These are phyloP conservation scores for Coniella lustricola DNA, from an alignment of 2,329 filamentous ascomycete genomes.

Conservation along the genomic window DNA sequence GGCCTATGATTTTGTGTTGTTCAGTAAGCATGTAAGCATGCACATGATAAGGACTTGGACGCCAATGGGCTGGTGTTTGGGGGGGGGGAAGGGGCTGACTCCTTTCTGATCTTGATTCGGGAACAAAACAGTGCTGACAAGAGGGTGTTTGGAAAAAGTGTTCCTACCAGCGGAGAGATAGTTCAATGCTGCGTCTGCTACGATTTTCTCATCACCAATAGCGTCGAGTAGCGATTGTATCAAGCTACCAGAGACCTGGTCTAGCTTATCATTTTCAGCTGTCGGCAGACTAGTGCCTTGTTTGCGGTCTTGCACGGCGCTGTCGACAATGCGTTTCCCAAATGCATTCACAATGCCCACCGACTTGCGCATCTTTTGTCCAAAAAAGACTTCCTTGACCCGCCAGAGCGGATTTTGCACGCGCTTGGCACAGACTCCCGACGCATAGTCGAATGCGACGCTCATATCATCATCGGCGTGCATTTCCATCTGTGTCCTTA, in stretches of 20 bases:
- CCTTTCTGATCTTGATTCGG: too few relatives aligned
- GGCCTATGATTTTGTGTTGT: slow-evolving; percentile 22
- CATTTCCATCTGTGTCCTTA: slow-evolving; percentile 51
- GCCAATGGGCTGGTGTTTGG: too few relatives aligned
- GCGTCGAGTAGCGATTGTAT: slow-evolving; percentile 54
- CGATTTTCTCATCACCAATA: slow-evolving; percentile 46
- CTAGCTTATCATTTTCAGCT: slow-evolving; percentile 24
- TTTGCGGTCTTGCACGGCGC: slow-evolving; percentile 38
- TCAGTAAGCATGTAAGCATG: slow-evolving; percentile 19
- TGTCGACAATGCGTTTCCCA: slow-evolving; percentile 50
- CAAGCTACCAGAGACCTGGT: slow-evolving; percentile 45
- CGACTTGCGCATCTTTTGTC: slow-evolving; percentile 39
- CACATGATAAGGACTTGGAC: too few relatives aligned
- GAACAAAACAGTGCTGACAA: not conserved
- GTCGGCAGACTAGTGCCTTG: not conserved
- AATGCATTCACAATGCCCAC: slow-evolving; percentile 46
- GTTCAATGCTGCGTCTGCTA: slow-evolving; percentile 58
- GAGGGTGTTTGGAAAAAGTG: not conserved
- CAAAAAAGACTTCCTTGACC: slow-evolving; percentile 48
- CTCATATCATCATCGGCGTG: slow-evolving; percentile 54
- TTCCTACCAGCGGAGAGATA: slow-evolving; percentile 51
- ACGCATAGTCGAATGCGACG: slow-evolving; percentile 54
- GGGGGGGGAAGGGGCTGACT: too few relatives aligned
- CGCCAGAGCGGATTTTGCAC: slow-evolving; percentile 62
- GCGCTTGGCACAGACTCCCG: slow-evolving; percentile 50